Base-by-base conservation (phyloP, 768 basidiomycete genomes). In the Boletus bicolor region DNA sequence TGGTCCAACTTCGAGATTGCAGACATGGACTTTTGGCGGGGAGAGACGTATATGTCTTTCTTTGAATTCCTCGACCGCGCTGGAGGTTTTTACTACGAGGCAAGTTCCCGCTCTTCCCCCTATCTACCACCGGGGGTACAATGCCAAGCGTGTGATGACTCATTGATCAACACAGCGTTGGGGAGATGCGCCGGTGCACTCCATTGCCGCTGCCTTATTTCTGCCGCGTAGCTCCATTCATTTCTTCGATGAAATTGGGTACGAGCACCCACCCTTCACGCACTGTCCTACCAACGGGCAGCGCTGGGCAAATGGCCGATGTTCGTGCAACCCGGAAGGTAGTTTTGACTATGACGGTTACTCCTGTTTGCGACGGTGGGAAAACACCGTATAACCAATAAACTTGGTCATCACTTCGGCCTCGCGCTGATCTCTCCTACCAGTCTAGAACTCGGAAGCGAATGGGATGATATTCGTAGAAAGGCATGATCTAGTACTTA, bases 1-100 rank as follows among this genome's bases (percentile, higher is more conserved):
- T 94, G 92, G 92, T 90, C 86, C 61, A 97, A 95, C 72, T 96
- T 97, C 60, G 93, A 97, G 71, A 95, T 97, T 49, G 93, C 76
- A 6, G 84, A 86, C 63, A 79, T 95, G 58, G 86, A 91, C 56
- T 83, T 96, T 62, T 94, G 91, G 91, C 78, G 93, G 61, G 75
- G 85, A 17, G 86, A 93, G 57, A 84, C 87, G 0, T 97, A 97
- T 69, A 78, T 77, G 59, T 83, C 87, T 56, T 96, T 85, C 77
- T 96, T 96, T 64, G 85, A 92, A 42, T 82, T 82, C 68, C 80
- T 97, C 10, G 94, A 96, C 48, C 66, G 77, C 46, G 75, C 78
- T 26, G 93, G 93, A 53, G 93, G 93, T 2, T 93, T 95, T 71
- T 93, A 93, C 68, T 93, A 93, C 61, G 92, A 94, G 85, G 88